Conservation (phyloP, 2,329 filamentous ascomycete species). For the Aspergillus fumigatiaffinis region DNA sequence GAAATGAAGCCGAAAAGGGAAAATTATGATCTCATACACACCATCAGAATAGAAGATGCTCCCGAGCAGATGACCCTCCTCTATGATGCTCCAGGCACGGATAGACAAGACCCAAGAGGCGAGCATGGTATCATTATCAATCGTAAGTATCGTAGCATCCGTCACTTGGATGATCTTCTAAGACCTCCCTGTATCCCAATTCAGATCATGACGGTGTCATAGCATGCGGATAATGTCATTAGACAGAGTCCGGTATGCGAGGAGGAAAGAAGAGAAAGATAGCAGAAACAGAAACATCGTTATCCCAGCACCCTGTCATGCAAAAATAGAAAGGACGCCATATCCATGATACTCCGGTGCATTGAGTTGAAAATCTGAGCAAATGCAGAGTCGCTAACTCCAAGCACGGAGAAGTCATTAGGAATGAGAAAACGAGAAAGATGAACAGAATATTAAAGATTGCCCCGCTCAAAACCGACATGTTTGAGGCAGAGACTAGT, state of each 20-base stretch:
- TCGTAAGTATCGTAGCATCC: constrained; percentile 19
- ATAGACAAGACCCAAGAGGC: constrained; percentile 3
- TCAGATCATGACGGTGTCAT: constrained; percentile 3
- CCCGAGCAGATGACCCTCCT: constrained; percentile 7
- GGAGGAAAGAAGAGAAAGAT: constrained; percentile 8
- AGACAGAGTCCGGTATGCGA: background rate
- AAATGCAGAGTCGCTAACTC: constrained; percentile 14
- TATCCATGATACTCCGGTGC: background rate
- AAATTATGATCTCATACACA: constrained; percentile 20
- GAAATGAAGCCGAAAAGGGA: constrained; percentile 9
- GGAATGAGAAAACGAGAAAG: constrained; percentile 5
- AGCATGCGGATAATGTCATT: constrained; percentile 13
- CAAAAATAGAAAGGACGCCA: constrained; percentile 13
- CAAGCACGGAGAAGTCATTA: constrained; percentile 5
- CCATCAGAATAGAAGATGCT: constrained; percentile 14
- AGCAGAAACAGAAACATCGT: constrained; percentile 5
- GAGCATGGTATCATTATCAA: constrained; percentile 15
- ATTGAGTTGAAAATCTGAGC: constrained; percentile 3
- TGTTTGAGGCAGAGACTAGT: background rate
- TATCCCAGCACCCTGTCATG: constrained; percentile 16
- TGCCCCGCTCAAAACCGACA: background rate
- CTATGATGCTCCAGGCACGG: constrained; percentile 21
- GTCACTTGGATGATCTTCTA: background rate
- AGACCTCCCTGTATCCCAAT: constrained; percentile 1
- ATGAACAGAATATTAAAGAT: constrained; percentile 5